Evolutionary conservation across 2,329 filamentous ascomycete species (phyloP), one percentile per base, ranked within the genome.

Genomic region (Rhinocladiella mackenziei): DNA sequence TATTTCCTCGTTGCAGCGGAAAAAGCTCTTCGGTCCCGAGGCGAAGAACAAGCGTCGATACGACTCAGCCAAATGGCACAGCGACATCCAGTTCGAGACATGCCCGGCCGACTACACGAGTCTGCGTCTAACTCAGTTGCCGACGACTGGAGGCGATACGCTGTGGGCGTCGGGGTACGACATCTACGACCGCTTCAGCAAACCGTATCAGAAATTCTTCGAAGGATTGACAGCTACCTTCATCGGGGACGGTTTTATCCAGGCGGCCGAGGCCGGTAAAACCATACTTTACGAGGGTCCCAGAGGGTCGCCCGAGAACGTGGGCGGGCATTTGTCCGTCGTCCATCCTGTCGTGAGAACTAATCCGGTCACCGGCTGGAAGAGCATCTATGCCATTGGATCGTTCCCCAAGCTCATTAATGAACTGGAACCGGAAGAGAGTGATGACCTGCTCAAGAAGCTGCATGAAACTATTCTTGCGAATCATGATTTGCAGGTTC

Each of bases 121-220:
- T 1, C 65, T 84, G n/a, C 72, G 78, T 20, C 63, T 83, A 1
- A 73, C 71, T 2, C 64, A 76, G 37, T 62, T 82, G 0, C 79
- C 78, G 1, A 65, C 67, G 32, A 78, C 73, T 0, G 78, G 78
- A 5, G 56, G 54, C 18, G 76, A 81, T 60, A 83, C 81, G 0
- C 71, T 84, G 4, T 84, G 80, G 79, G 81, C 80, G 0, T 81
- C 77, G 1, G 79, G 78, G 0, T 83, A 83, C 57, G 80, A 84
- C 54, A 62, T 83, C 9, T 84, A 82, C 56, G 80, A 85, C 56
- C 73, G 78, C 19, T 68, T 85, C 30, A 48, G 41, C 39, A 33
- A 67, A 2, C 66, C 75, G 0, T 75, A 76, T 40, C 76, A 76
- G 45, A 64, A 65, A 17, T 82, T 83, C 60, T 68, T 83, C 19